phyloP scores from a whole-genome alignment of 176 grass and related monocot genomes.

The Eleusine coracana region DNA sequence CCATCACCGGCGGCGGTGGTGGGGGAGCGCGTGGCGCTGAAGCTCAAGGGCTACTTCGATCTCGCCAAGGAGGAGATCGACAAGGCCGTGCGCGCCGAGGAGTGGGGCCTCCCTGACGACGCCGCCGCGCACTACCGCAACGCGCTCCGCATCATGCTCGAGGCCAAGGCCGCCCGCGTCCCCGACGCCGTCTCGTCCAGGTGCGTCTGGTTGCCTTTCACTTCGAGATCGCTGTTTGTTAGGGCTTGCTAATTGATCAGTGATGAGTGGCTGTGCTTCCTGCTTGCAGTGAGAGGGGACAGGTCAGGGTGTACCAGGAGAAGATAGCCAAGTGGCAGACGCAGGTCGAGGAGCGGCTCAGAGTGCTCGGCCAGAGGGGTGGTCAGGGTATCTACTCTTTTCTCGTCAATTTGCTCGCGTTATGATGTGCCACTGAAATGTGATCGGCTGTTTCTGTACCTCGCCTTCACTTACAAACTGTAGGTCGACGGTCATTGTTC shows the following conservation, averaged over 20 bases:
- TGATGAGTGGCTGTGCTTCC: neutral
- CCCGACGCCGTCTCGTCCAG: conserved; percentile 77
- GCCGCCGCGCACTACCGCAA: conserved; percentile 80
- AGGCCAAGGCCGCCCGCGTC: conserved; percentile 84
- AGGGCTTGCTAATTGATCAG: conserved; percentile 26
- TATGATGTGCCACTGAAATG: neutral
- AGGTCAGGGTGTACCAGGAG: conserved; percentile 83
- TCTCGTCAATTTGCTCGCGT: neutral
- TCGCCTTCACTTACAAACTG: neutral
- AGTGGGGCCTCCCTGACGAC: conserved; percentile 78
- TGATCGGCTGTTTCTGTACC: neutral
- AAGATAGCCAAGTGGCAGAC: conserved; percentile 92
- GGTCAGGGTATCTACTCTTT: conserved; percentile 34
- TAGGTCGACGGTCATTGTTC: neutral
- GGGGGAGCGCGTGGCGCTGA: conserved; percentile 79
- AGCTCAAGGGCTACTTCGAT: conserved; percentile 95
- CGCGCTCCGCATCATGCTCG: conserved; percentile 78
- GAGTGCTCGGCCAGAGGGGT: conserved; percentile 68
- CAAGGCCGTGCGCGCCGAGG: conserved; percentile 90
- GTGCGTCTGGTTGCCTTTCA: conserved; percentile 18
- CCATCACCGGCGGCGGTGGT: conserved; percentile 58
- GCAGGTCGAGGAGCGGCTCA: conserved; percentile 76
- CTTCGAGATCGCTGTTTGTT: neutral
- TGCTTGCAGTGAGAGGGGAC: conserved; percentile 65
- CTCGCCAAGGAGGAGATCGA: conserved; percentile 98